phyloP scores from a whole-genome alignment of 2,329 filamentous ascomycete species.

The Cladophialophora psammophila region DNA sequence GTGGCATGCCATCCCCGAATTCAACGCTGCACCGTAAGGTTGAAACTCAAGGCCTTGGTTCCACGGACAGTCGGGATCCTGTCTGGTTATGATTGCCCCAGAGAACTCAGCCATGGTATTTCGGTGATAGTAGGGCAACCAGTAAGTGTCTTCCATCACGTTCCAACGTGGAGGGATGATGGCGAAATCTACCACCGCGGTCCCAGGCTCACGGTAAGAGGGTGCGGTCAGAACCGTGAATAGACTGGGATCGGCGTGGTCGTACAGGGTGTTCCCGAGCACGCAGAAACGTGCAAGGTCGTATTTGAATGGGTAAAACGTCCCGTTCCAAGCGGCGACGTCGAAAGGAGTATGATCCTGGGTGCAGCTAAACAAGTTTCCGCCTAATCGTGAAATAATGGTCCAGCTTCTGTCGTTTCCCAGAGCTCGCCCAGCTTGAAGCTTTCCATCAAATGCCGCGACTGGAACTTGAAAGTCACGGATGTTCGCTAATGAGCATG shows the following conservation, averaged over 20 bases:
- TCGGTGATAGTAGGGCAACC: constrained; percentile 53
- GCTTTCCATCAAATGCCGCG: constrained; percentile 64
- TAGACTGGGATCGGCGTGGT: constrained; percentile 52
- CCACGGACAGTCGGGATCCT: constrained; percentile 20
- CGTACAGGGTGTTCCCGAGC: constrained; percentile 49
- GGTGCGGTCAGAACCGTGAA: constrained; percentile 52
- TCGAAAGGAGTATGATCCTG: constrained; percentile 74
- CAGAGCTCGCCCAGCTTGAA: constrained; percentile 11
- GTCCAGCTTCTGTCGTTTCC: constrained; percentile 54
- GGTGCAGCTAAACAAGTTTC: constrained; percentile 65
- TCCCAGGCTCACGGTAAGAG: constrained; percentile 42
- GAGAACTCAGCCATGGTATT: constrained; percentile 49
- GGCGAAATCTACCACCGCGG: constrained; percentile 48
- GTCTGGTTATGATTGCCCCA: constrained; percentile 28
- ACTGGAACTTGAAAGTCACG: constrained; percentile 71
- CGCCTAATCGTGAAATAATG: constrained; percentile 68
- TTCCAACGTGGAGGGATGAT: constrained; percentile 53
- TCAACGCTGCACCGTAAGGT: constrained; percentile 14
- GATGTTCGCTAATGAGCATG: constrained; percentile 70
- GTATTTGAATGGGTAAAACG: constrained; percentile 60
- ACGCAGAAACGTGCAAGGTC: constrained; percentile 52
- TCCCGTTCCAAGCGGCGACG: constrained; percentile 76
- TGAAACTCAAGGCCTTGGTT: constrained; percentile 23
- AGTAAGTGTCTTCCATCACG: constrained; percentile 50
- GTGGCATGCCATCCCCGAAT: constrained; percentile 17